Conservation (phyloP, 495 filamentous ascomycete species). For the Penicillium parvum region DNA sequence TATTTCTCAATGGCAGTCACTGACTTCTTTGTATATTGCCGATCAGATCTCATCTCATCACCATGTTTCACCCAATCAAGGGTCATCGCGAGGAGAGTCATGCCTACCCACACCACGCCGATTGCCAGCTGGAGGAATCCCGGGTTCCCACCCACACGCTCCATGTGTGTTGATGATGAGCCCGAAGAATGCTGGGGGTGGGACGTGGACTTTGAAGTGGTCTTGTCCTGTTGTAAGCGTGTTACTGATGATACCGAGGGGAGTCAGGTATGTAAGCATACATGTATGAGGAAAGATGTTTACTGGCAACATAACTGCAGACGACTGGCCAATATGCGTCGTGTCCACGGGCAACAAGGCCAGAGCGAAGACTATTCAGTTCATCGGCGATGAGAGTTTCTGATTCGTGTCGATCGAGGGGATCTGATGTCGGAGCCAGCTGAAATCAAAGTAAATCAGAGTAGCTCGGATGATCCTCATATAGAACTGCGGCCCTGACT, state of each 20-base stretch:
- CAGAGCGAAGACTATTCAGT: neutral
- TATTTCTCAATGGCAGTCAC: no score
- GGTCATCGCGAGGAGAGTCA: neutral
- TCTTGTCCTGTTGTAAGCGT: no score
- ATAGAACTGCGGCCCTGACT: neutral
- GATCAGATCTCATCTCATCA: no score
- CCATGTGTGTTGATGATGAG: neutral
- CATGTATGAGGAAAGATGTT: no score
- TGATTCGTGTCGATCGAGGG: slow-evolving; percentile 10
- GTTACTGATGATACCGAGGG: no score
- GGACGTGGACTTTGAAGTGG: no score
- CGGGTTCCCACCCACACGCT: neutral
- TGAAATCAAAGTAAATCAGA: slow-evolving; percentile 10
- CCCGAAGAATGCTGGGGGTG: neutral
- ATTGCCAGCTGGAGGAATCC: neutral
- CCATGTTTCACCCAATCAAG: no score
- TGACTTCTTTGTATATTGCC: no score
- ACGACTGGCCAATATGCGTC: neutral
- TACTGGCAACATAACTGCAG: neutral
- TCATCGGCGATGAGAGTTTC: slow-evolving; percentile 9
- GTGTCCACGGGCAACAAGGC: neutral
- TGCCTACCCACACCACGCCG: neutral
- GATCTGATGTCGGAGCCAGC: slow-evolving; percentile 6
- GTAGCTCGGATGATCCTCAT: slow-evolving; percentile 3
- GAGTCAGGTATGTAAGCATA: no score